Evolutionary conservation across 768 basidiomycete genomes (phyloP).

Genomic region (Suillus cothurnatus): DNA sequence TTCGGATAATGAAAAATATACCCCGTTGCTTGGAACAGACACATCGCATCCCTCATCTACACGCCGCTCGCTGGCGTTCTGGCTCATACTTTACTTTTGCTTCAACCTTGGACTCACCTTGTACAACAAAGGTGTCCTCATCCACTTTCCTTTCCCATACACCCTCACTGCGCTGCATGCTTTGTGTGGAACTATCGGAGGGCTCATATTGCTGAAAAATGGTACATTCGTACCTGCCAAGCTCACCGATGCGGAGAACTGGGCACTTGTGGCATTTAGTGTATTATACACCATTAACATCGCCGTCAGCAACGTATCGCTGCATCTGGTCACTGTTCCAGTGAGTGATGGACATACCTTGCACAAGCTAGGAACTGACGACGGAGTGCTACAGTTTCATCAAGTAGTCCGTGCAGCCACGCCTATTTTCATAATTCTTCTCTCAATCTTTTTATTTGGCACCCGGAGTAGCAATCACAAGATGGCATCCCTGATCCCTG

Average conservation of each 20-base stretch:
- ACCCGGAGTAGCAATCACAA: constrained; percentile 61
- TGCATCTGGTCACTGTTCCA: constrained; percentile 87
- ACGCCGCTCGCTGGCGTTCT: constrained; percentile 42
- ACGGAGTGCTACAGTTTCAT: constrained; percentile 70
- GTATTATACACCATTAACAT: constrained; percentile 93
- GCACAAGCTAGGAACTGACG: neutral
- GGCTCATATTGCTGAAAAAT: constrained; percentile 60
- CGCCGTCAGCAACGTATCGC: constrained; percentile 88
- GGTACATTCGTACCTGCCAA: constrained; percentile 61
- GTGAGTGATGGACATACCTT: constrained; percentile 49
- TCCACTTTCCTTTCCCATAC: constrained; percentile 94
- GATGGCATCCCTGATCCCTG: constrained; percentile 75
- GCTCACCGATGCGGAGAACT: constrained; percentile 51
- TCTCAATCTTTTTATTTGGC: constrained; percentile 72
- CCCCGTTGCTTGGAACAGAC: neutral
- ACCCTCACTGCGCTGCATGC: constrained; percentile 93
- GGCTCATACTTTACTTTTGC: constrained; percentile 83
- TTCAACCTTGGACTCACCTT: constrained; percentile 93
- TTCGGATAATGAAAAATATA: neutral
- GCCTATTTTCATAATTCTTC: constrained; percentile 86
- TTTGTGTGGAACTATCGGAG: constrained; percentile 81
- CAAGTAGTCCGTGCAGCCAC: constrained; percentile 94
- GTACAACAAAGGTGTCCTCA: constrained; percentile 93
- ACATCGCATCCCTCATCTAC: constrained; percentile 11
- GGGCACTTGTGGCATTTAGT: constrained; percentile 80